A percentile compares a stretch with the other conserved stretches of the same genome.
These are phyloP conservation scores for Pleurotus cornucopiae DNA, from an alignment of 768 basidiomycete genomes.

Conservation along the genomic window DNA sequence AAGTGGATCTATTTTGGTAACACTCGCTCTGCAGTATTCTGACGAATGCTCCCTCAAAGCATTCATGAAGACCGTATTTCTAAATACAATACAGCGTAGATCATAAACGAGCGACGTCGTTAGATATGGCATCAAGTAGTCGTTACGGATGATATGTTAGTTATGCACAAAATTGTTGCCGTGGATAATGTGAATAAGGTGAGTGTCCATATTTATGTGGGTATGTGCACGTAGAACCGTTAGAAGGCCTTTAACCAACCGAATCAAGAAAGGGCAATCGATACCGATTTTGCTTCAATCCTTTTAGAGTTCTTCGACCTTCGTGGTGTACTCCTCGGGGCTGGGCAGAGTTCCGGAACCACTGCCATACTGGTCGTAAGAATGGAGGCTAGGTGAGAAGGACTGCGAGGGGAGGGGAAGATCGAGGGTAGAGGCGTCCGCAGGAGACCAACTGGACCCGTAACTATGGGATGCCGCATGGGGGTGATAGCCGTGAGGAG, in stretches of 20 bases:
- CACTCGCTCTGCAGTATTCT: not conserved
- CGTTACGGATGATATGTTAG: not conserved
- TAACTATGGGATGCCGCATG: constrained; percentile 23
- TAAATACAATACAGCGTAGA: too few relatives aligned
- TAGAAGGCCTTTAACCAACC: constrained; percentile 9
- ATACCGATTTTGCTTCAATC: not conserved
- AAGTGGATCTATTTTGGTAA: not conserved
- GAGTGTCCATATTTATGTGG: not conserved
- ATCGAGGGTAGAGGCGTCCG: constrained; percentile 22
- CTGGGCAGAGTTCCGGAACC: constrained; percentile 33
- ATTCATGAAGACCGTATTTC: too few relatives aligned
- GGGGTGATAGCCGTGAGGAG: constrained; percentile 29
- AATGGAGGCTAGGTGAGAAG: constrained; percentile 22
- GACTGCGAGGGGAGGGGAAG: constrained; percentile 30
- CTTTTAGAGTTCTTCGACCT: not conserved
- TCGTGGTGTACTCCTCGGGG: constrained; percentile 36
- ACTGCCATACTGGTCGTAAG: constrained; percentile 30
- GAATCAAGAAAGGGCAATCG: constrained; percentile 7
- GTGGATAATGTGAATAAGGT: not conserved
- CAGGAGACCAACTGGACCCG: constrained; percentile 39
- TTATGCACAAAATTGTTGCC: not conserved
- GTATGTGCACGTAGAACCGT: not conserved
- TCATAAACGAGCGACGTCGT: not conserved
- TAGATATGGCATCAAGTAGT: not conserved
- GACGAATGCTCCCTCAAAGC: too few relatives aligned